Conservation (phyloP, 441 rosid genomes). For the Adansonia rubrostipa region DNA sequence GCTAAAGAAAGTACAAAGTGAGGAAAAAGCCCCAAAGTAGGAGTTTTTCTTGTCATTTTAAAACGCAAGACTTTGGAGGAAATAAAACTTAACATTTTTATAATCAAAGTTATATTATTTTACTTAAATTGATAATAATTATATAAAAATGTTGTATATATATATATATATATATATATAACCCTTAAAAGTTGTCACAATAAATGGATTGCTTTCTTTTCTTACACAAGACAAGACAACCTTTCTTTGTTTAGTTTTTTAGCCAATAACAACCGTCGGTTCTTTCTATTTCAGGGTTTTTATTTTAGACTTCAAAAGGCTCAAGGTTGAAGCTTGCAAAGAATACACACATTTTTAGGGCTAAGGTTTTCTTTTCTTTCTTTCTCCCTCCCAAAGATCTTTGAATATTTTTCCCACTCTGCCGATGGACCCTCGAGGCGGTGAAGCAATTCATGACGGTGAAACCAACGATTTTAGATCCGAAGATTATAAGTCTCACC, state of each 20-base stretch:
- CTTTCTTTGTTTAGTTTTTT: background rate
- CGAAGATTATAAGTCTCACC: slow-evolving; percentile 18
- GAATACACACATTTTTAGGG: slow-evolving; percentile 14
- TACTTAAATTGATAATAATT: too few relatives aligned
- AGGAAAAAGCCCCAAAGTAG: too few relatives aligned
- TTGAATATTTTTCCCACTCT: background rate
- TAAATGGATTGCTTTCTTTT: too few relatives aligned
- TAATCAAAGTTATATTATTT: too few relatives aligned
- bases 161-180: too few relatives aligned
- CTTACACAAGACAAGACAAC: background rate
- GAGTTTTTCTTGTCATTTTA: too few relatives aligned
- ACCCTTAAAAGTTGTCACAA: too few relatives aligned
- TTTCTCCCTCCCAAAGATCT: background rate
- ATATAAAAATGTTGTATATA: too few relatives aligned
- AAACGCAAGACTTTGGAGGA: too few relatives aligned
- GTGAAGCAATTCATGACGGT: slow-evolving; percentile 5
- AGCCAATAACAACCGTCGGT: background rate
- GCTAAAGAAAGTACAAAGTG: background rate
- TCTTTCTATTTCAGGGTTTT: background rate
- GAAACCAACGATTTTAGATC: slow-evolving; percentile 13
- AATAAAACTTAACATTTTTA: background rate
- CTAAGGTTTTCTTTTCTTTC: background rate
- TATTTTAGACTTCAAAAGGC: background rate
- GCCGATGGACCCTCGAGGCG: slow-evolving; percentile 26
- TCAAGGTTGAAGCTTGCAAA: background rate